Evolutionary conservation across 805 yeast genomes (phyloP).

Genomic region (Saccharomycopsis olivae): DNA sequence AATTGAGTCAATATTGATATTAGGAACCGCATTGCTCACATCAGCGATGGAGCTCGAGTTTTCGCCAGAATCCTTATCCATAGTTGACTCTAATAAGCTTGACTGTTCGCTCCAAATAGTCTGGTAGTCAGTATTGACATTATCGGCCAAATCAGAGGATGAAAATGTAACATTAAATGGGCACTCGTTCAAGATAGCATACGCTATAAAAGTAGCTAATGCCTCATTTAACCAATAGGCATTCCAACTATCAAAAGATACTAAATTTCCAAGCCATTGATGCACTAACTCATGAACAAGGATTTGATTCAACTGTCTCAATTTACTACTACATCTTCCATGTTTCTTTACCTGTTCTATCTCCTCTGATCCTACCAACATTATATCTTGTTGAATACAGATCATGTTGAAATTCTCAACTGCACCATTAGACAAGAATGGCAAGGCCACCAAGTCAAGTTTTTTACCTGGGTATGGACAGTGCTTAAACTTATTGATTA

Average conservation of each 20-base stretch:
- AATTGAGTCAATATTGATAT: constrained; percentile 27
- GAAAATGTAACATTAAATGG: not conserved
- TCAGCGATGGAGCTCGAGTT: constrained; percentile 21
- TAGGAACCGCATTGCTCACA: constrained; percentile 28
- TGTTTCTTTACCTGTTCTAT: constrained; percentile 14
- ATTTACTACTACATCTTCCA: constrained; percentile 11
- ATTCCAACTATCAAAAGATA: constrained; percentile 59
- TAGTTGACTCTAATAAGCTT: constrained; percentile 27
- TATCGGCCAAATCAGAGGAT: constrained; percentile 1
- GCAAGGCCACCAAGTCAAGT: constrained; percentile 57
- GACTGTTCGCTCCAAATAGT: constrained; percentile 20
- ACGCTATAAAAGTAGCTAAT: constrained; percentile 67
- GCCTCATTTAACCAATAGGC: constrained; percentile 68
- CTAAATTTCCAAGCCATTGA: constrained; percentile 68
- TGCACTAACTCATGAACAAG: constrained; percentile 67
- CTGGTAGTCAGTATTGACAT: constrained; percentile 21
- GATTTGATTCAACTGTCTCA: constrained; percentile 36
- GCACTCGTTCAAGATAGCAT: constrained; percentile 29
- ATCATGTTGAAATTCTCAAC: constrained; percentile 75
- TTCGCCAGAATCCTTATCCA: constrained; percentile 24
- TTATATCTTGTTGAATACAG: constrained; percentile 40
- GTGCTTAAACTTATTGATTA: constrained; percentile 33
- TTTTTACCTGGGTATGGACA: constrained; percentile 47
- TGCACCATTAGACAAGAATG: constrained; percentile 66
- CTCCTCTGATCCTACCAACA: constrained; percentile 27